Evolutionary conservation across 352 stramenopile species (phyloP), one percentile per base, ranked within the genome.

Genomic region (Halophytophthora batemanensis): DNA sequence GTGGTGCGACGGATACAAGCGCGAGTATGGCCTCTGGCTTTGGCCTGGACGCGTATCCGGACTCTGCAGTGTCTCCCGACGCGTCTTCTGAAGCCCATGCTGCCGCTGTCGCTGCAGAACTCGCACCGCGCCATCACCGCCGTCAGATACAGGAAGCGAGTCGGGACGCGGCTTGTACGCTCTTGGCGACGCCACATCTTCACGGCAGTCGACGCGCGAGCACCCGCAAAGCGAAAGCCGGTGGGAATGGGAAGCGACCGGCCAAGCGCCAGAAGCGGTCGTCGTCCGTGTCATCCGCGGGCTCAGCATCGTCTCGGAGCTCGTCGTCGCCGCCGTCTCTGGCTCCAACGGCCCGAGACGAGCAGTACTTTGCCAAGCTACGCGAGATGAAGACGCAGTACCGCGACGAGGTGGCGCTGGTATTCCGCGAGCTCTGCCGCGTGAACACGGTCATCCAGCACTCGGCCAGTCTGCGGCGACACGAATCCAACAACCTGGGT

Each of bases 401-500:
- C 53, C 81, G 82, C 12, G 79, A 93, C 51, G 78, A 90, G 63
- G 76, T 93, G 15, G 80, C 81, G 23, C 54, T 93, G 45, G 82
- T 93, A 33, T 90, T 83, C 49, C 77, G 77, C 10, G 82, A 93
- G 50, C 67, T 93, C 23, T 90, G 79, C 37, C 79, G 80, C 40
- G 77, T 93, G 39, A 90, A 90, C 48, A 79, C 72, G 34, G 77
- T 90, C 49, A 93, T 90, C 51, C 77, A 87, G 51, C 71, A 87
- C 61, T 90, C 80, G 38, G 72, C 76, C n/a, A 85, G 59, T 61
- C 52, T 90, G 39, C 79, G 77, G 41, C 67, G 75, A 44, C 74
- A 90, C 46, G 82, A 93, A 55, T 90, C 82, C 33, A 90, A 86
- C 66, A 87, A 90, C 53, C 61, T 93, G 23, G 72, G 76, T 29